Base-by-base conservation (phyloP, 768 basidiomycete genomes). In the Mycena sanguinolenta region DNA sequence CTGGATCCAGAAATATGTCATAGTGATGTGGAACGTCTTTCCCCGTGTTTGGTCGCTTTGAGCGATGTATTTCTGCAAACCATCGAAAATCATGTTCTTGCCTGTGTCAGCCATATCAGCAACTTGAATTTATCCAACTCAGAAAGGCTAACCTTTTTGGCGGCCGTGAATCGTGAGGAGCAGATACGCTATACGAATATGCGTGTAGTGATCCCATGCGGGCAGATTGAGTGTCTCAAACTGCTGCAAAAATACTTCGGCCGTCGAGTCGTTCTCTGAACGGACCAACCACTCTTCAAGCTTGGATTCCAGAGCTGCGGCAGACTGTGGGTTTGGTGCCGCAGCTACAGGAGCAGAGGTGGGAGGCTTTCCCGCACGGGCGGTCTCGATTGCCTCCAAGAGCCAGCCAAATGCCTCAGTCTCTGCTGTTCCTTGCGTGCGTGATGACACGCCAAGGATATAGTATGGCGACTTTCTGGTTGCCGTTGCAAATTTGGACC, bases 1-100 rank as follows among this genome's bases (percentile, higher is more conserved):
- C 70, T 86, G 84, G 61, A 86, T 82, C 84, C 85, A 86, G 75
- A 86, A 85, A 65, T 85, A 86, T 0, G 86, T 85, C 86, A 86
- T 86, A 14, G 84, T 84, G 58, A 84, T 66, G 69, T 87, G 85
- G 74, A 85, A 86, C 19, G 82, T 77, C 28, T 81, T 80, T 8
- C 81, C 82, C 6, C 78, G 81, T 10, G 84, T 82, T 54, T 84
- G 82, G 25, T 76, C 54, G 72, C 80, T 84, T 59, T 80, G 65
- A 6, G 75, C 57, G 71, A 85, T 85, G 65, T 87, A 87, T 10
- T 75, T 75, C 59, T 83, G 77, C 12, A 86, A 75, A 8, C 85
- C 83, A 52, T 81, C 72, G 67, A 87, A 86, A 34, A 86, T 81
- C 75, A 82, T 78, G 55, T 86, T 77, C 71, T 86, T 86, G 25